A percentile compares a stretch with the other conserved stretches of the same genome.
Evolutionary conservation across 495 filamentous ascomycete genomes (phyloP).

Genomic region (Neurospora tetrasperma): DNA sequence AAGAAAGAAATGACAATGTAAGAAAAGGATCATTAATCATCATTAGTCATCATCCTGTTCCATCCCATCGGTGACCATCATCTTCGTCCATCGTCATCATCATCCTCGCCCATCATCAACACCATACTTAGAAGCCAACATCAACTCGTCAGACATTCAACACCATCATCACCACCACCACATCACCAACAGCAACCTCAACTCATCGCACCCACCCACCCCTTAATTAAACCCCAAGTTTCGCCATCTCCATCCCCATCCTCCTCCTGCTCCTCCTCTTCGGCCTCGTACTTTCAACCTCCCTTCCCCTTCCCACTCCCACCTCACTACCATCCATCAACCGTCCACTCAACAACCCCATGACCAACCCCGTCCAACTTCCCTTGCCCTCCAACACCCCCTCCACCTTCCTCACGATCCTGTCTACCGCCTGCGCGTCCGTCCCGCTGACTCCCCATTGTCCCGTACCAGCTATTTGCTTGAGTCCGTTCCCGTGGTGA

Average conservation of each 20-base stretch:
- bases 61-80: not conserved
- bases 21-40: not conserved
- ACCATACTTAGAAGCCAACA: no score
- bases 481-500: slow-evolving; percentile 1
- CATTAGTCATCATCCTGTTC: not conserved
- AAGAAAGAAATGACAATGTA: not conserved
- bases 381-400: slow-evolving; percentile 23
- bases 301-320: not conserved
- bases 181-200: no score
- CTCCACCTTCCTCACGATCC: slow-evolving; percentile 22
- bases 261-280: not conserved
- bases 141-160: no score
- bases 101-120: no score
- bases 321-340: slow-evolving; percentile 10
- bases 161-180: no score
- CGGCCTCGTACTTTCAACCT: not conserved
- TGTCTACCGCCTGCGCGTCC: slow-evolving; percentile 22
- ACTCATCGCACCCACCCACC: no score
- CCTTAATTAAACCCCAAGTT: not conserved
- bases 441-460: slow-evolving; percentile 23
- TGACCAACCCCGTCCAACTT: slow-evolving; percentile 19
- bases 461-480: slow-evolving; percentile 6
- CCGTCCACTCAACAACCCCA: slow-evolving; percentile 17
- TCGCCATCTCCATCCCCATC: not conserved
- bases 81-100: not conserved